Evolutionary conservation across 495 filamentous ascomycete species (phyloP), one percentile per base, ranked within the genome.

Genomic region (Tuber magnatum): DNA sequence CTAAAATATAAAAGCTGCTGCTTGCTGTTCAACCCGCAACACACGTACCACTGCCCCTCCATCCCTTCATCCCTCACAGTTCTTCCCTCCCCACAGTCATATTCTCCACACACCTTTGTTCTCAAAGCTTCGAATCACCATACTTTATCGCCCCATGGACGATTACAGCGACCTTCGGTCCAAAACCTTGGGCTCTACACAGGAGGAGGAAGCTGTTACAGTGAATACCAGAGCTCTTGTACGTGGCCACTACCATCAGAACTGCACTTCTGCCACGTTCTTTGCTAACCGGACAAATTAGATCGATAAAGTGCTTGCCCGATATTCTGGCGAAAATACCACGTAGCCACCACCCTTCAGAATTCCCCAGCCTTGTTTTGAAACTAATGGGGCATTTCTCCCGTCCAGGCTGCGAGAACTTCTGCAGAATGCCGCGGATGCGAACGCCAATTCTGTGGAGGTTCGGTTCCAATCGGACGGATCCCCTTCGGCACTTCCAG

Each of bases 371-470:
- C 10, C 74, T 68, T 28, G n/a, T n/a, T 43, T 80, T 35, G 20
- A 24, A 39, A 42, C 73, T 20, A 56, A 83, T 41, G 86, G 85
- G 85, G 89, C 88, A 40, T 89, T 90, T 35, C 43, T 73, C 48
- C 20, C 18, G 39, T 51, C 38, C 43, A 81, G 80, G 35, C 86
- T 98, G 22, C 88, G 96, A 85, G 96, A 99, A 82, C 91, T 98
- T 78, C 92, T 99, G 43, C 96, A 99, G 82, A 99, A 99, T 83
- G 96, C 95, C 16, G 95, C 96, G 56, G 96, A 99, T 85, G 96
- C 96, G 32, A 91, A 92, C 76, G 94, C 95, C 32, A 91, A 90
- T 14, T 94, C 90, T 73, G 94, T 99, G 43, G 91, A 90, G 68
- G 92, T 99, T 77, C 93, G 91, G 74, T 95, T 94, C 85, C 93